Evolutionary conservation across 306 rosid species (phyloP).

Genomic region (Medicago ruthenica): DNA sequence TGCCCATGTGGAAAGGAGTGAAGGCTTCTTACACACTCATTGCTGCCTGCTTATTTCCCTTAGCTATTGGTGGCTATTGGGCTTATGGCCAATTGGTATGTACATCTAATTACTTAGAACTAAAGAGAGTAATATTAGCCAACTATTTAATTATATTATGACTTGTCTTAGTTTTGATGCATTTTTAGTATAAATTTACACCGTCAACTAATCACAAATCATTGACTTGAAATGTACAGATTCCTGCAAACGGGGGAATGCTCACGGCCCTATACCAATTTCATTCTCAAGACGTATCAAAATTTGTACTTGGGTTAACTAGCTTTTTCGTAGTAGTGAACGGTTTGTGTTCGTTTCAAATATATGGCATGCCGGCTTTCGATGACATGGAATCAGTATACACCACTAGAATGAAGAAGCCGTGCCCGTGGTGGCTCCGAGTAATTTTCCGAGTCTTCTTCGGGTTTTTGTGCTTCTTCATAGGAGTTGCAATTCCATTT

Average conservation of each 20-base stretch:
- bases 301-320: constrained; percentile 45
- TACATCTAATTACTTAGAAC: background rate
- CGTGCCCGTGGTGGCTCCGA: constrained; percentile 63
- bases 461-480: constrained; percentile 49
- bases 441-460: constrained; percentile 37
- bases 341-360: constrained; percentile 57
- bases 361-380: constrained; percentile 61
- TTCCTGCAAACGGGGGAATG: constrained; percentile 58
- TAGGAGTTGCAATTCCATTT: constrained; percentile 56
- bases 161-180: background rate
- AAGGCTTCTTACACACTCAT: constrained; percentile 55
- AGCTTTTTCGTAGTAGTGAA: constrained; percentile 52
- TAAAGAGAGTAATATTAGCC: background rate
- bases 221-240: constrained; percentile 35
- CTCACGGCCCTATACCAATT: constrained; percentile 48
- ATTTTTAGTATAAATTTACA: background rate
- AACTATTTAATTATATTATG: background rate
- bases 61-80: constrained; percentile 64
- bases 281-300: constrained; percentile 55
- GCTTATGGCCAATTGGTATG: constrained; percentile 59
- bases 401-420: constrained; percentile 51
- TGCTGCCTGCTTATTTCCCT: constrained; percentile 56
- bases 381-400: constrained; percentile 59
- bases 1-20: constrained; percentile 67
- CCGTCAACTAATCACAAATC: background rate